These are phyloP conservation scores for Elsinoe fawcettii DNA, from an alignment of 2,329 filamentous ascomycete genomes.

Conservation along the genomic window DNA sequence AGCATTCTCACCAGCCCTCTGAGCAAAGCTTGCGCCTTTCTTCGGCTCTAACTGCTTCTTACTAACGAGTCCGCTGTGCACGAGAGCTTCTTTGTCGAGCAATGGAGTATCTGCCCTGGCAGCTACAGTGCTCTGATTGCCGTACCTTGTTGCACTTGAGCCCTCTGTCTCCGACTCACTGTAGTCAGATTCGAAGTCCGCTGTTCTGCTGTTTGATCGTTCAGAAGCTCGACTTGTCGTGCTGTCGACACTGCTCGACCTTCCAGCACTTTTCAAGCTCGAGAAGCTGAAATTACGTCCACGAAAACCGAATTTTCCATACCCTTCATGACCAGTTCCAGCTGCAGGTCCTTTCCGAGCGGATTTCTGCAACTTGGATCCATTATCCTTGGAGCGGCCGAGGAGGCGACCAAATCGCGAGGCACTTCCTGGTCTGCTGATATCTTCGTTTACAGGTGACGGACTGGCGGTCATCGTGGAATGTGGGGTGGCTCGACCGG, in stretches of 20 bases:
- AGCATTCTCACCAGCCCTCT: not conserved
- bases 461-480: not conserved
- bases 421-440: slow-evolving; percentile 8
- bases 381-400: slow-evolving; percentile 20
- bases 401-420: slow-evolving; percentile 10
- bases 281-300: slow-evolving; percentile 57
- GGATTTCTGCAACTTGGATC: slow-evolving; percentile 50
- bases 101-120: not conserved
- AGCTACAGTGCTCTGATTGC: not conserved
- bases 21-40: not conserved
- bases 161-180: slow-evolving; percentile 5
- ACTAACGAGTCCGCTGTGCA: slow-evolving; percentile 17
- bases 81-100: slow-evolving; percentile 28
- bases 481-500: not conserved
- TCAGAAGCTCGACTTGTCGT: slow-evolving; percentile 26
- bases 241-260: slow-evolving; percentile 40
- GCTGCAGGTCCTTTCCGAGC: slow-evolving; percentile 71
- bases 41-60: not conserved
- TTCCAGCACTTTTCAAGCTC: slow-evolving; percentile 41
- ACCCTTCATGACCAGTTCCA: slow-evolving; percentile 90
- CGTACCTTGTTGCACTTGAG: not conserved
- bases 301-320: slow-evolving; percentile 58
- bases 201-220: not conserved
- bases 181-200: not conserved
- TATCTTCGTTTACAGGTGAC: slow-evolving; percentile 2